phyloP scores from a whole-genome alignment of 1,284 basidiomycete species.

The Cutaneotrichosporon dermatis region DNA sequence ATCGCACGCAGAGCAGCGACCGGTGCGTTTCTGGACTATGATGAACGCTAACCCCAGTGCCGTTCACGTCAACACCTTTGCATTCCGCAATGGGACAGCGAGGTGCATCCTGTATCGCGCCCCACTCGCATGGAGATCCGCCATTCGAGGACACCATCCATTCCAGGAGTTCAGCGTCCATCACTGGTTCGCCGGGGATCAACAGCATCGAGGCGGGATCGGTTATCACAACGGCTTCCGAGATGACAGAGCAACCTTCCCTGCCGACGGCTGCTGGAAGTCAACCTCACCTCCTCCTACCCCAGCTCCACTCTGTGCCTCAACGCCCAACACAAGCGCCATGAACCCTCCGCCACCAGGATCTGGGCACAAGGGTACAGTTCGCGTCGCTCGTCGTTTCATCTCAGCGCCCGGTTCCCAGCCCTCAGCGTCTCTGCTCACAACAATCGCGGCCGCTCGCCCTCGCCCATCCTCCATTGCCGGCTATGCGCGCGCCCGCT shows the following conservation, averaged over 20 bases:
- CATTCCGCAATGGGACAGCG: constrained; percentile 71
- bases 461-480: constrained; percentile 83
- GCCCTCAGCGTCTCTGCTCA: constrained; percentile 36
- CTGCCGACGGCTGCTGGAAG: constrained; percentile 33
- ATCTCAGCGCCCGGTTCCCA: constrained; percentile 49
- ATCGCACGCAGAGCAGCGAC: constrained; percentile 90
- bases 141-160: constrained; percentile 48
- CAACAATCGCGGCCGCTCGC: constrained; percentile 61
- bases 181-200: constrained; percentile 64
- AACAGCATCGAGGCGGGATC: constrained; percentile 66
- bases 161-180: constrained; percentile 51
- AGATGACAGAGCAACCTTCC: constrained; percentile 49
- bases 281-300: constrained; percentile 20
- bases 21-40: constrained; percentile 49
- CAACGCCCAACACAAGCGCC: constrained; percentile 36
- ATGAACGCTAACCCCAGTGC: constrained; percentile 49
- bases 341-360: constrained; percentile 47
- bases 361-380: constrained; percentile 45
- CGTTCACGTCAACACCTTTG: constrained; percentile 81
- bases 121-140: constrained; percentile 46
- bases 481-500: constrained; percentile 63
- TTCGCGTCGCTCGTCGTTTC: constrained; percentile 85
- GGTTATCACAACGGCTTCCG: constrained; percentile 56
- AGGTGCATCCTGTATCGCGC: constrained; percentile 61
- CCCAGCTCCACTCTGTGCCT: constrained; percentile 36